Base-by-base conservation (phyloP, 2,329 filamentous ascomycete species). In the Neopestalotiopsis sp. region DNA sequence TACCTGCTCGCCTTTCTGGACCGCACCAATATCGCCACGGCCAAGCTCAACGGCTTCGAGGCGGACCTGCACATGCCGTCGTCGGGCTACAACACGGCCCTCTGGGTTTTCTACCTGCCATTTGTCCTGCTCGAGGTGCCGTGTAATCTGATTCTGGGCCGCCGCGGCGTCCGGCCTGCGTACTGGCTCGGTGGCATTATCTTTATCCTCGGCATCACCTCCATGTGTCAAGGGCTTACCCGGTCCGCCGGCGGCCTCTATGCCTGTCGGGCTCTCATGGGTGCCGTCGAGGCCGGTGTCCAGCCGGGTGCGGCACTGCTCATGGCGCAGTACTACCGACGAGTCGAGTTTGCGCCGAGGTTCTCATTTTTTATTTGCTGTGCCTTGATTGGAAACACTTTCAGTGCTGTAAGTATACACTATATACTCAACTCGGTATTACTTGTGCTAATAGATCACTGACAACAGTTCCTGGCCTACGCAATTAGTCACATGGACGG, bases 401-500 rank as follows among this genome's bases (percentile, higher is more conserved):
- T 66, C 28, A 66, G 64, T 40, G 49, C 45, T 58, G 64, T 66
- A n/a, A 40, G 64, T 42, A 13, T 32, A n/a, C 6, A 38, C 17
- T 10, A 6, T 34, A 34, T 10, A 30, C 49, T 58, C 9, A 28
- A 28, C 20, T 38, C 45, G 5, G 9, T 17, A 14, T 59, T 65
- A 4, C 24, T 1, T 28, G 24, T 20, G 40, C 62, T 65, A 17
- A 65, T 40, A 4, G 9, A 17, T 24, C 9, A 20, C n/a, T 20
- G n/a, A 5, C 5, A 38, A 14, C 14, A 66, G 64, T 66, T 66
- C 30, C 64, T 66, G 10, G 64, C 64, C n/a, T 66, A 66, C 28
- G 64, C 64, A 5, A 66, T 66, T 24, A 58, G 49, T 17, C 28
- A 57, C 49, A 66, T 77, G 17, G 74, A 76, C 56, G 74, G 75